Conservation (phyloP, 192 early-diverging fungal genomes). For the Linnemannia schmuckeri region DNA sequence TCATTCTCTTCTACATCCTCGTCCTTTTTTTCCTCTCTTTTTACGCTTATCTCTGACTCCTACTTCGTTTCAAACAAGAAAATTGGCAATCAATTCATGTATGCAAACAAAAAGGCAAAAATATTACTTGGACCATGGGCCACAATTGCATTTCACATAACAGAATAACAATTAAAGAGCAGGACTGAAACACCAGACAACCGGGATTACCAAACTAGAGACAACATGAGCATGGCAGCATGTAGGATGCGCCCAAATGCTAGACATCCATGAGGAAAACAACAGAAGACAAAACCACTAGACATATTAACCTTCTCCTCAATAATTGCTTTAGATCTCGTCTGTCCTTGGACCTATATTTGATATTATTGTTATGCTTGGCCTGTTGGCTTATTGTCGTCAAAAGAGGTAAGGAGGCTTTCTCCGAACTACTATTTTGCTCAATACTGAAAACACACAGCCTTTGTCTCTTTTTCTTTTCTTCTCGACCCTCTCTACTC, state of each 20-base stretch:
- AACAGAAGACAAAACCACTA: background rate
- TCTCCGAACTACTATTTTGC: too few species aligned
- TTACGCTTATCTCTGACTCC: background rate
- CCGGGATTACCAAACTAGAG: background rate
- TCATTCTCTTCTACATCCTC: background rate
- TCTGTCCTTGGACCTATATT: slow-evolving; percentile 46
- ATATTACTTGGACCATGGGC: too few species aligned
- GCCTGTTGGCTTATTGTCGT: slow-evolving; percentile 44
- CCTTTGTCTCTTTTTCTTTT: background rate
- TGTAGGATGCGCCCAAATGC: background rate
- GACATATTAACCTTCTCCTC: background rate
- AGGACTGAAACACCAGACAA: background rate
- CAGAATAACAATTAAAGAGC: background rate
- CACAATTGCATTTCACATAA: background rate
- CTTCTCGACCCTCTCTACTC: background rate
- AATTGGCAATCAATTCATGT: background rate
- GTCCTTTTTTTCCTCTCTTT: background rate
- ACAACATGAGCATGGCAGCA: background rate
- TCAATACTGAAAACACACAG: background rate
- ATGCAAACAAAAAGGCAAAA: background rate
- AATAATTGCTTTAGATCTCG: slow-evolving; percentile 33
- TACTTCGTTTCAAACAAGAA: slow-evolving; percentile 1
- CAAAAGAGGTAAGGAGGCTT: slow-evolving; percentile 41
- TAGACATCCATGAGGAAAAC: background rate
- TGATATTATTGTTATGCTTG: slow-evolving; percentile 52